A percentile compares a stretch with the other conserved stretches of the same genome.
Conservation (phyloP, 768 basidiomycete genomes). For the Naematelia encephala region DNA sequence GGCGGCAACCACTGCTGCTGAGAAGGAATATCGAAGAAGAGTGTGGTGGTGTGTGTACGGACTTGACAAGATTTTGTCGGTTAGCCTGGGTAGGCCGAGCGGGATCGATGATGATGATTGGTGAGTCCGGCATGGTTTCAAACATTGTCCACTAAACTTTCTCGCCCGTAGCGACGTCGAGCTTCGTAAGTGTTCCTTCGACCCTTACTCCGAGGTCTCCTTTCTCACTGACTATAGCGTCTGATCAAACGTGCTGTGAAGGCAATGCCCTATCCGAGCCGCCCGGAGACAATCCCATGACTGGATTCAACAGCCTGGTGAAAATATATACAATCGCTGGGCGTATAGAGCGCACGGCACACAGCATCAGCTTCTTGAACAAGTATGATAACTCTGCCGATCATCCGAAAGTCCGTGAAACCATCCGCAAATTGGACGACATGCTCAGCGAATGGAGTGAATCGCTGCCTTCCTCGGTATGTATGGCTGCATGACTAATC, state of each 20-base stretch:
- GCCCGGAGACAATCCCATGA: too few relatives aligned
- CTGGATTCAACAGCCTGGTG: constrained; percentile 5
- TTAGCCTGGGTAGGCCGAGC: constrained; percentile 78
- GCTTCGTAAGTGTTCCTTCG: constrained; percentile 4
- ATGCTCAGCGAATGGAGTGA: neutral
- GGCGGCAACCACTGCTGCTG: constrained; percentile 64
- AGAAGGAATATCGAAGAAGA: constrained; percentile 82
- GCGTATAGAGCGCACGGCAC: constrained; percentile 1
- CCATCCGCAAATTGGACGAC: neutral
- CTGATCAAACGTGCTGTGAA: neutral
- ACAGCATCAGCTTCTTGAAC: constrained; percentile 7
- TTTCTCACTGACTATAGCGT: too few relatives aligned
- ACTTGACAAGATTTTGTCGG: constrained; percentile 85
- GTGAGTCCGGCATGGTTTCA: neutral
- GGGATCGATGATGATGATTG: constrained; percentile 78
- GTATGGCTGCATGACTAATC: too few relatives aligned
- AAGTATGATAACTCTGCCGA: constrained; percentile 8
- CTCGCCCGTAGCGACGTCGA: constrained; percentile 13
- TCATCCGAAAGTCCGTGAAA: constrained; percentile 1
- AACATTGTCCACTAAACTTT: neutral
- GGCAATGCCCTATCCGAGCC: neutral
- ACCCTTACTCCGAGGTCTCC: too few relatives aligned
- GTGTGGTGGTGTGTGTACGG: constrained; percentile 91
- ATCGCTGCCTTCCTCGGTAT: too few relatives aligned
- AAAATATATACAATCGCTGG: constrained; percentile 4